Evolutionary conservation across 2,329 filamentous ascomycete genomes (phyloP), one percentile per base, ranked within the genome.

Genomic region (Arthrobotrys iridis): DNA sequence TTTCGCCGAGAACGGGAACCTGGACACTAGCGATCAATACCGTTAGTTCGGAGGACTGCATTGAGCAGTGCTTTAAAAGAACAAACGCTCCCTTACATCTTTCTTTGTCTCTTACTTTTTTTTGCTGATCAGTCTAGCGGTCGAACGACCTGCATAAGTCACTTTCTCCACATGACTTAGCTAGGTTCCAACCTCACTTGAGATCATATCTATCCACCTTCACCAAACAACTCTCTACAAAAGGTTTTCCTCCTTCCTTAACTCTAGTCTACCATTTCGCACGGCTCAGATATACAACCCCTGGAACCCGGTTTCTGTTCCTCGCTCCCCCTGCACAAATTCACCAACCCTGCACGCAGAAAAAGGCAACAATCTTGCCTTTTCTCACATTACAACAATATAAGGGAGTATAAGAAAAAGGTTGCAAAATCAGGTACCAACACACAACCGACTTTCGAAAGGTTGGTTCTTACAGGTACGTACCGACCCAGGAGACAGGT

Each of bases 11-110:
- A 26, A 45, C 43, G 59, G 37, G 50, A 65, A 20, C 22, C 52
- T 55, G 70, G 70, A 45, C 55, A 58, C 70, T 67, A 73, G 43
- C 48, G 43, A 62, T 67, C 7, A 55, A 46, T 62, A 26, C 22
- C 70, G 70, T 67, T 74, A 74, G 70, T 40, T 41, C n/a, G 24
- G 35, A 5, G 22, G 24, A 18, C 11, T 10, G n/a, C 7, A 35
- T 8, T 15, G 11, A 4, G 40, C 24, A 66, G 8, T 18, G 60
- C 52, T 73, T 62, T 55, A 73, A 73, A 59, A 59, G 60, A 52
- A 60, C 60, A 10, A 30, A 4, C 41, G 28, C 41, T 66, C 50
- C 43, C 41, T 66, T 26, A 45, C 60, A 13, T 37, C n/a, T 35
- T 33, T 11, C 5, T 18, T 24, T 15, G 4, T 43, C 18, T 63